Base-by-base conservation (phyloP, 2,329 filamentous ascomycete species). In the Oidium heveae region DNA sequence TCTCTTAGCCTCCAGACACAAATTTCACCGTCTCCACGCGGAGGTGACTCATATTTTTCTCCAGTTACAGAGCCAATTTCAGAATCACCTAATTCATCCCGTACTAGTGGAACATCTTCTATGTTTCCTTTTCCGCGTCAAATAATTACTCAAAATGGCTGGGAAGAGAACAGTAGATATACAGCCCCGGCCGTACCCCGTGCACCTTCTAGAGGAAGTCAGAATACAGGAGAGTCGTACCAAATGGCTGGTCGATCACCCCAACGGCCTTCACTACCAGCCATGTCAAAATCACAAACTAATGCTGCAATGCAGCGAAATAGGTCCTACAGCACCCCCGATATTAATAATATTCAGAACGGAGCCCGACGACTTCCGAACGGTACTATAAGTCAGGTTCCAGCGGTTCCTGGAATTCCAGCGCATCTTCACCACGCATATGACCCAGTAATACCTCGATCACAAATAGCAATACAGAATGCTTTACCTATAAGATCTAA, bases 311-410 rank as follows among this genome's bases (percentile, higher is more conserved):
- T 86, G 65, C 80, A 82, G 63, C 76, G 87, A 60, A 82, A 85
- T 69, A 78, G 91, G 59, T 94, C 88, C 39, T 93, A 93, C 63
- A 96, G 89, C 69, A 95, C 88, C 58, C 89, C 91, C 8, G 88
- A 96, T 66, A 94, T 94, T 61, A 86, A 93, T 59, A 86, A 93
- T 59, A 80, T 76, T 54, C 76, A 80, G 54, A 74, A 75, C 58
- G 74, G 74, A 63, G 73, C 79, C 58, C 72, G 77, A 63, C 67
- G 71, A n/a, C 55, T 61, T 15, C 70, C 73, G 59, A 75, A 76
- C 67, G 67, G 65, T 74, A 70, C 65, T 71, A 67, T 68, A 4
- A 71, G 66, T 53, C 60, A 61, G 65, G 75, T 86, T 6, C 84
- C 84, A 5, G 77, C 77, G 12, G 82, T 88, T 13, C 84, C 84